Base-by-base conservation (phyloP, 106 monocot species). In the Agapanthus africanus region DNA sequence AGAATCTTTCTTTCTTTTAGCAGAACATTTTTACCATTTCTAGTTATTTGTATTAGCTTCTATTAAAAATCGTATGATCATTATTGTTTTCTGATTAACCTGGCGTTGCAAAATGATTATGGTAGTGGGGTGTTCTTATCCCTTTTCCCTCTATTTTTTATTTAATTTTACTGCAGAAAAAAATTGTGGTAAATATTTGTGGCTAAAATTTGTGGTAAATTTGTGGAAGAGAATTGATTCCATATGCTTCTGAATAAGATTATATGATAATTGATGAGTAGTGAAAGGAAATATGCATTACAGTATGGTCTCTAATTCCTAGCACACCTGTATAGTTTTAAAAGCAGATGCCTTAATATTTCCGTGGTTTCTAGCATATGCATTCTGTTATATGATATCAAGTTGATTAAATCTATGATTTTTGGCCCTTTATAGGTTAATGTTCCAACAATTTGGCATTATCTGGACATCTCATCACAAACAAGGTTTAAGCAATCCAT, bases 11-110 rank as follows among this genome's bases (percentile, higher is more conserved):
- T n/a, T n/a, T n/a, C n/a, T n/a, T n/a, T n/a, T n/a, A n/a, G n/a
- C 34, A 66, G 44, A n/a, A n/a, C 16, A 25, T 37, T 64, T 64
- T 1, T 37, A 18, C 4, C 7, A 25, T 26, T 66, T 66, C 65
- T 2, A 4, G 21, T 26, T 54, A 54, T 6, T 22, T 1, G 22
- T 54, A 54, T 26, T 26, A 25, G 52, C 25, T 27, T 2, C 25
- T 22, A 26, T 6, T 54, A 25, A 5, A 54, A 26, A 11, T 54
- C 7, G 23, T 54, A 54, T n/a, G n/a, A n/a, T n/a, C n/a, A n/a
- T n/a, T n/a, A n/a, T n/a, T n/a, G n/a, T 15, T 37, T 49, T 54
- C 51, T 69, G 32, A 69, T 25, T 70, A n/a, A 26, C 23, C 21
- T 0, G 32, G 32, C 31, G 31, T 34, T 70, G 36, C 34, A 38